Base-by-base conservation (phyloP, 78 protist species). In the Reticulomyxa filosa region DNA sequence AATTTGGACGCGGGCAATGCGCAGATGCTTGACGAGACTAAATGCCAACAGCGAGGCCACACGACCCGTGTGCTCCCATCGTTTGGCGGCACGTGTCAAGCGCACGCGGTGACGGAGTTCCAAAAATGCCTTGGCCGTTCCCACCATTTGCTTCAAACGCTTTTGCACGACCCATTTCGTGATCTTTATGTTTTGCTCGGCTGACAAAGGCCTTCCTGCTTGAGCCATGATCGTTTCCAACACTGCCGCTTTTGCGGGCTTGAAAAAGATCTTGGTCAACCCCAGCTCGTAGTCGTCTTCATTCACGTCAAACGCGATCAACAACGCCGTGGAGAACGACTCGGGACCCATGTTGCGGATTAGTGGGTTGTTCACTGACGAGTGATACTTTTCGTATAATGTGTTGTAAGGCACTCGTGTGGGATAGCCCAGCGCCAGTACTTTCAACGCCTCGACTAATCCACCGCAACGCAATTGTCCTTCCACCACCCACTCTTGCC, bases 201-300 rank as follows among this genome's bases (percentile, higher is more conserved):
- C 32, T 8, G 59, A 33, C n/a, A n/a, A n/a, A n/a, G n/a, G n/a
- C 10, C 30, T 55, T 29, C 59, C 59, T 17, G 39, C 59, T 10
- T 55, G 26, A 32, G 39, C 39, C 59, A 55, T 55, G 26, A 55
- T 10, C 11, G 26, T 33, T 55, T 55, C 59, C 32, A 55, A 10
- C 39, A 55, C 26, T 10, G 26, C 32, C 11, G 26, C 59, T 33
- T 55, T 29, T 10, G 26, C 39, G 10, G 39, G 39, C 11, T 55
- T 55, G 59, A 59, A 59, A 46, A 59, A 59, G 20, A 59, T 46
- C 65, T 25, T 59, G 7, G 65, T 59, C 38, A 59, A 22, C 5
- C 65, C 65, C 65, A 59, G 34, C 65, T 59, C 38, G 25, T 26
- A 59, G 38, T 59, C 38, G 20, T 10, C 10, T 6, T 46, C 25